Conservation (phyloP, 805 yeast species). For the Lipomyces mesembrius region DNA sequence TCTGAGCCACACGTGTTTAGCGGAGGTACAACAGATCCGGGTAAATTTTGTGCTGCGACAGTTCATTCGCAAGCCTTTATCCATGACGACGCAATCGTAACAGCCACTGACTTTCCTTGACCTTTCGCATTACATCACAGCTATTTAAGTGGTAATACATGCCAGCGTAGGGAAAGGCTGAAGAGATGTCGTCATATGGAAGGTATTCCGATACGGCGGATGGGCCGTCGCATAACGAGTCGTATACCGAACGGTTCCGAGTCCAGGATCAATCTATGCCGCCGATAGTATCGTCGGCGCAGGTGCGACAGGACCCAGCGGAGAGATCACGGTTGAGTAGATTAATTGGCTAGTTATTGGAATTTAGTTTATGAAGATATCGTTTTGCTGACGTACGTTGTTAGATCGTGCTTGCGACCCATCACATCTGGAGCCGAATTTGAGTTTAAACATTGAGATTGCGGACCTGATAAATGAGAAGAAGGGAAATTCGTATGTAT, state of each 20-base stretch:
- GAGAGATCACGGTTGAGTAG: conserved; percentile 40
- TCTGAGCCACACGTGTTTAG: too few species aligned
- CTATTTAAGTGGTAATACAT: not conserved
- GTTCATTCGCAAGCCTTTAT: too few species aligned
- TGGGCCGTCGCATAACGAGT: conserved; percentile 33
- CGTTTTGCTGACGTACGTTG: not conserved
- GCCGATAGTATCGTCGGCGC: conserved; percentile 4
- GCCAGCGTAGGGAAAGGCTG: not conserved
- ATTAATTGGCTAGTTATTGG: conserved; percentile 40
- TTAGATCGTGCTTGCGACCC: conserved; percentile 85
- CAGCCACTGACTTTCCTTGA: not conserved
- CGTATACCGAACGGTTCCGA: conserved; percentile 45
- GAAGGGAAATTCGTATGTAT: conserved; percentile 67
- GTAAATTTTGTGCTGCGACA: not conserved
- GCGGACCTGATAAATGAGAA: conserved; percentile 92
- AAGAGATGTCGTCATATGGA: conserved; percentile 27
- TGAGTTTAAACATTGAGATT: conserved; percentile 85
- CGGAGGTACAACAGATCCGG: not conserved
- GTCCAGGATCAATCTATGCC: conserved; percentile 35
- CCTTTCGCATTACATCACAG: not conserved
- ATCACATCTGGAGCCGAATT: conserved; percentile 80
- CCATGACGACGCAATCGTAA: not conserved
- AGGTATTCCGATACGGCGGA: conserved; percentile 29
- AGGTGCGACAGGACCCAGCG: conserved; percentile 20
- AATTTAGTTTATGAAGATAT: conserved; percentile 39